Base-by-base conservation (phyloP, 2,329 filamentous ascomycete species). In the Beauveria bassiana region DNA sequence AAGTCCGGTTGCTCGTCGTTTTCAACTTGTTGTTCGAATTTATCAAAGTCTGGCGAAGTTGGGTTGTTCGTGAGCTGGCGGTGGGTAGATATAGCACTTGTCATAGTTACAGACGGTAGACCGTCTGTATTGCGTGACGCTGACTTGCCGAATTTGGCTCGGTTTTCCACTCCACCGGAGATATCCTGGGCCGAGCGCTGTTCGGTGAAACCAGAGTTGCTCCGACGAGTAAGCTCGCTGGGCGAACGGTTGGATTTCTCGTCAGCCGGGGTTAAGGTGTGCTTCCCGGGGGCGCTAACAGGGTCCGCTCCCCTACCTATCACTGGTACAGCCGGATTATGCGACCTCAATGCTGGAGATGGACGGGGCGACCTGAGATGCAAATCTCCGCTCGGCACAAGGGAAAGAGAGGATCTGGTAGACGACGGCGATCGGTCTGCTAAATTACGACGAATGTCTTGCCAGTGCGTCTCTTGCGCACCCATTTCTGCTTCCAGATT, bases 401-500 rank as follows among this genome's bases (percentile, higher is more conserved):
- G 59, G 20, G 42, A 40, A 51, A 26, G 9, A 10, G 50, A 55
- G 42, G 50, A 61, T 61, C 59, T 61, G 42, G 24, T 55, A n/a
- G 59, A 61, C n/a, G 58, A 49, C 16, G 59, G 59, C 51, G 82
- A 85, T 65, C 81, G 77, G 61, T 78, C 78, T 58, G 75, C 73
- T 46, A 86, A 69, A 43, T 80, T 78, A 28, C 78, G 73, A 61
- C 83, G 82, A 72, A 87, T 78, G 55, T 79, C 73, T 61, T 81
- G 79, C 86, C 85, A 88, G 65, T 81, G 79, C 59, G 77, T 77
- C 68, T 86, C 83, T 68, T 88, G 81, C 65, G 78, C 70, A 0
- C 80, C 82, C 78, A 88, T 84, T 70, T 88, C 86, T 63, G 74
- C 75, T 68, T 88, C 86, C 1, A 88, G 73, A 63, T 84, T 80